Conservation (phyloP, 257 asterid species). For the Lycium barbarum region DNA sequence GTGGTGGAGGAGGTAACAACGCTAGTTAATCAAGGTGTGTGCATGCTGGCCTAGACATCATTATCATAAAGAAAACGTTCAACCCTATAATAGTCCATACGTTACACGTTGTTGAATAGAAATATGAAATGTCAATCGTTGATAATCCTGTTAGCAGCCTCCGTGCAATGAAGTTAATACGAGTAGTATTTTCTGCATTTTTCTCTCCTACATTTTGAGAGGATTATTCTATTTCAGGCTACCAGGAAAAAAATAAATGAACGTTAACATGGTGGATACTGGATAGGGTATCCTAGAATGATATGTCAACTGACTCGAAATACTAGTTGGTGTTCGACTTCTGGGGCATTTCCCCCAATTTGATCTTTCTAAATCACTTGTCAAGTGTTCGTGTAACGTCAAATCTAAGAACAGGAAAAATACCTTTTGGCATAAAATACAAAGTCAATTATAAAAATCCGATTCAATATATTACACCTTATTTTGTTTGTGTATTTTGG, state of each 20-base stretch:
- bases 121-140: background rate
- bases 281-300: background rate
- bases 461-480: background rate
- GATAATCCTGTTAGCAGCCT: background rate
- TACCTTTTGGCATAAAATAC: background rate
- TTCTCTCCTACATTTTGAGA: background rate
- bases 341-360: background rate
- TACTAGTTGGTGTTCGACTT: background rate
- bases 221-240: background rate
- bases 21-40: background rate
- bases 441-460: background rate
- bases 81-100: background rate
- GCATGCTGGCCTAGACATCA: background rate
- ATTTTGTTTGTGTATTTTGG: background rate
- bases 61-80: background rate
- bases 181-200: background rate
- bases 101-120: background rate
- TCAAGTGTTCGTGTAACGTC: conserved; percentile 9
- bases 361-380: background rate
- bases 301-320: background rate
- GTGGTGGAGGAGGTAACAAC: background rate
- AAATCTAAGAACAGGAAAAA: background rate
- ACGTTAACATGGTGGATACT: background rate
- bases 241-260: background rate
- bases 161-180: background rate